A percentile compares a stretch with the other conserved stretches of the same genome.
Conservation (phyloP, 225 moss, liverwort and hornwort genomes). For the Rhytidiadelphus loreus region DNA sequence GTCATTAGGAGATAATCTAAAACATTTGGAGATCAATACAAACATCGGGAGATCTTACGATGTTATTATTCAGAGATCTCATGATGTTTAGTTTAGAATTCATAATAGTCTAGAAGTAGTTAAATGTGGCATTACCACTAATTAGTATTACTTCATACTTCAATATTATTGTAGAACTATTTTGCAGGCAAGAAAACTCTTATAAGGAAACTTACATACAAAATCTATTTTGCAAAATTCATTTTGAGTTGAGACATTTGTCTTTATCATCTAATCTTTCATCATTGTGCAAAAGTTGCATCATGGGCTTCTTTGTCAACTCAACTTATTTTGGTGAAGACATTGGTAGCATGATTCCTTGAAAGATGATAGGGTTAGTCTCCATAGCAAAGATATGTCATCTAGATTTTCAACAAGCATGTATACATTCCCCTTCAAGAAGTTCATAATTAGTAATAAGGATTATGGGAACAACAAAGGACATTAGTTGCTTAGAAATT, state of each 20-base stretch:
- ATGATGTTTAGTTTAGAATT: too few relatives aligned
- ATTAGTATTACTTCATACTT: background rate
- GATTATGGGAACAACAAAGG: too few relatives aligned
- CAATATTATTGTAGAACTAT: background rate
- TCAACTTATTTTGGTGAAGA: background rate
- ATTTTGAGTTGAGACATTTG: background rate
- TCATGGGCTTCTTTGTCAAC: rapidly evolving
- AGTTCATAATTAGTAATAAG: background rate
- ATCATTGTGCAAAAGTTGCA: background rate
- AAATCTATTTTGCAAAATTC: background rate
- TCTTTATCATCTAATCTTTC: rapidly evolving
- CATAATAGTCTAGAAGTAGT: too few relatives aligned
- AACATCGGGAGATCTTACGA: too few relatives aligned
- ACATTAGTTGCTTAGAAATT: background rate
- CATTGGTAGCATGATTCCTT: background rate
- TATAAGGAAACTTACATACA: background rate
- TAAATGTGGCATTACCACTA: too few relatives aligned
- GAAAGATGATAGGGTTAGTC: too few relatives aligned
- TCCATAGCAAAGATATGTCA: too few relatives aligned
- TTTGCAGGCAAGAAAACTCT: background rate
- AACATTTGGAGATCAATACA: too few relatives aligned
- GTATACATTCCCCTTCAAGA: too few relatives aligned
- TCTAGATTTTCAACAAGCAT: too few relatives aligned
- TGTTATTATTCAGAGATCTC: too few relatives aligned
- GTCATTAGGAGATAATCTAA: too few relatives aligned